Base-by-base conservation (phyloP, 345 rosid genomes). In the Combretum micranthum region DNA sequence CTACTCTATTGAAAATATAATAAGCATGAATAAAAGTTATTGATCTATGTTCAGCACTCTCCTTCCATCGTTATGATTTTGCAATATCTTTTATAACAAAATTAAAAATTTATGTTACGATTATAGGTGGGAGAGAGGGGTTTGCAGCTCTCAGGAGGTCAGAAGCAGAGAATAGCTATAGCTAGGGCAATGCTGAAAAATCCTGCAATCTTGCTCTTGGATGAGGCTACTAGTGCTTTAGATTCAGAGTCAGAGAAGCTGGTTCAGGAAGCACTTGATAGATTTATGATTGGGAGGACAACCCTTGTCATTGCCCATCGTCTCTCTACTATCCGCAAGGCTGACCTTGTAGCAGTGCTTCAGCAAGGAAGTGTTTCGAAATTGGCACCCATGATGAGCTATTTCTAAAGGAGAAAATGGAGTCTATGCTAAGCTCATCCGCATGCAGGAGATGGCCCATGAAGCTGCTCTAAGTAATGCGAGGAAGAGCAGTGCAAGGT, bases 111-210 rank as follows among this genome's bases (percentile, higher is more conserved):
- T 60, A 53, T 45, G 43, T 50, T 53, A 57, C 65, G 74, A 75
- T 92, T 77, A 71, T 82, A 92, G 98, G 98, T 88, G 4, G 98
- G 98, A 47, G 98, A 92, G 68, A 92, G 98, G 69, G n/a, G 98
- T 46, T 55, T 92, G 61, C 98, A 92, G 68, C 84, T 92, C 8
- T 92, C 98, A 4, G 98, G 98, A 67, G 98, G 98, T 47, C 98
- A 92, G 75, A 92, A 88, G 80, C 98, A 92, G 72, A 76, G 98
- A 69, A 81, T 92, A 62, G 98, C 98, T 13, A 92, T 92, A 32
- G 98, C 98, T 13, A 78, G 98, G 74, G 98, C 98, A 0, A 92
- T 92, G 98, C 80, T 92, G 50, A 92, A 92, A 69, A 92, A 92
- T 64, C 96, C 98, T 0, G 98, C 98, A 17, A 92, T 92, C 58